phyloP scores from a whole-genome alignment of 805 yeast species.

The Candida odintsovae region DNA sequence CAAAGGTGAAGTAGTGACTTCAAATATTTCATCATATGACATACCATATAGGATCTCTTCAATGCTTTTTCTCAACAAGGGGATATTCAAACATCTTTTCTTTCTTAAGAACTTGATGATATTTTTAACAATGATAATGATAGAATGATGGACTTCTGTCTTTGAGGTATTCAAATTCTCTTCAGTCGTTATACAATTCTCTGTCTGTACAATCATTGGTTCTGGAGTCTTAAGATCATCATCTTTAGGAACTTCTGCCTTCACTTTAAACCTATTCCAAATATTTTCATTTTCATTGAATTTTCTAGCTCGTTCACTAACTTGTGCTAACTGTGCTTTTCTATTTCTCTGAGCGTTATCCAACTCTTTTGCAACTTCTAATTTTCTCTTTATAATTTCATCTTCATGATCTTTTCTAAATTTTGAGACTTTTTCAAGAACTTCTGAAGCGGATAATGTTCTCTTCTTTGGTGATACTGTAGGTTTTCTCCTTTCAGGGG shows the following conservation, averaged over 20 bases:
- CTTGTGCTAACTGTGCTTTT: background rate
- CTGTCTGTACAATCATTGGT: background rate
- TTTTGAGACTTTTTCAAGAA: constrained; percentile 3
- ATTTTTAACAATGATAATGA: background rate
- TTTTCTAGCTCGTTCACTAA: constrained; percentile 3
- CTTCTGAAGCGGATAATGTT: constrained; percentile 4
- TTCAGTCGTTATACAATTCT: too few species aligned
- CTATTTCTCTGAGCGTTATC: constrained; percentile 1
- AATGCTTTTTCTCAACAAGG: background rate
- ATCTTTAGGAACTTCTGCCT: background rate
- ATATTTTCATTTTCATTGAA: constrained; percentile 1
- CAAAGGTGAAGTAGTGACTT: background rate
- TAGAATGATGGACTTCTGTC: background rate
- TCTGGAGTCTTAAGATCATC: background rate
- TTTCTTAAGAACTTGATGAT: background rate
- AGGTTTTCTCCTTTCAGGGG: background rate
- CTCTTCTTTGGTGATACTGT: background rate
- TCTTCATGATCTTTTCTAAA: constrained; percentile 1
- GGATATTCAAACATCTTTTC: background rate
- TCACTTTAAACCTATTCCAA: constrained; percentile 2
- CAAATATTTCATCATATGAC: background rate
- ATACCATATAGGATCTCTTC: background rate
- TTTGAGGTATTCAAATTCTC: too few species aligned
- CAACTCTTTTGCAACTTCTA: background rate
- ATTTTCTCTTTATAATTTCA: background rate